A percentile compares a stretch with the other conserved stretches of the same genome.
These are phyloP conservation scores for Erythrobasidium hasegawianum DNA, from an alignment of 1,284 basidiomycete genomes.

Conservation along the genomic window DNA sequence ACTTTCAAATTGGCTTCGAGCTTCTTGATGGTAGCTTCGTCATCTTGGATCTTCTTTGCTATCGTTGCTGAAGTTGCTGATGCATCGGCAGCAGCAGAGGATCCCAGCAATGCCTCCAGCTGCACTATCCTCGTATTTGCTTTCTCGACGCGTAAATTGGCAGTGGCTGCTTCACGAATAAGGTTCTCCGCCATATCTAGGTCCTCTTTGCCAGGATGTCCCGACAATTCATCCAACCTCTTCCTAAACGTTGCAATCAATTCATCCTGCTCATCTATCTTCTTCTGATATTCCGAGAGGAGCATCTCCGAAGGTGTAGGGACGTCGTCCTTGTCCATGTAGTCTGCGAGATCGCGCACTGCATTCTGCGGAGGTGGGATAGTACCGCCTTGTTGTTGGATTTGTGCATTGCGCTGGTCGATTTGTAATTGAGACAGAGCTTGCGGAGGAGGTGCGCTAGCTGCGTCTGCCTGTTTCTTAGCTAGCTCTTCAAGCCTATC, in stretches of 20 bases:
- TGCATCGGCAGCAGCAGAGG: slow-evolving; percentile 49
- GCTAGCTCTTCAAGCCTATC: slow-evolving; percentile 1
- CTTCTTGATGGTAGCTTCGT: slow-evolving; percentile 61
- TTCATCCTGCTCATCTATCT: slow-evolving; percentile 22
- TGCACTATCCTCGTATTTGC: slow-evolving; percentile 55
- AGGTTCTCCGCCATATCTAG: slow-evolving; percentile 36
- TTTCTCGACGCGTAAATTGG: slow-evolving; percentile 55
- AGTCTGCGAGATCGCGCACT: not conserved
- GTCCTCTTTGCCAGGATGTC: slow-evolving; percentile 12
- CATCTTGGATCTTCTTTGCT: slow-evolving; percentile 58
- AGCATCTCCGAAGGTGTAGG: not conserved
- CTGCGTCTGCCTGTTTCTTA: not conserved
- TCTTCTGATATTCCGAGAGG: slow-evolving; percentile 4
- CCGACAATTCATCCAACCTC: slow-evolving; percentile 11
- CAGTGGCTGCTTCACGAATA: slow-evolving; percentile 55
- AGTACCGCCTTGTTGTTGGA: no score
- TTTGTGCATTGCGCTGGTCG: no score
- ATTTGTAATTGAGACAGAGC: not conserved
- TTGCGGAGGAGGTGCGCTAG: not conserved
- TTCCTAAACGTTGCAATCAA: slow-evolving; percentile 16
- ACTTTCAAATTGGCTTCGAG: slow-evolving; percentile 55
- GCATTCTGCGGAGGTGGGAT: slow-evolving; percentile 6
- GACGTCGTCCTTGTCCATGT: no score
- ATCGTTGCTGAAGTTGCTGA: slow-evolving; percentile 52
- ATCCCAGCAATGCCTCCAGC: slow-evolving; percentile 64